Percentiles rank a stretch among this genome's conserved stretches.
Conservation (phyloP, 495 filamentous ascomycete species). For the Gamarada debralockiae region DNA sequence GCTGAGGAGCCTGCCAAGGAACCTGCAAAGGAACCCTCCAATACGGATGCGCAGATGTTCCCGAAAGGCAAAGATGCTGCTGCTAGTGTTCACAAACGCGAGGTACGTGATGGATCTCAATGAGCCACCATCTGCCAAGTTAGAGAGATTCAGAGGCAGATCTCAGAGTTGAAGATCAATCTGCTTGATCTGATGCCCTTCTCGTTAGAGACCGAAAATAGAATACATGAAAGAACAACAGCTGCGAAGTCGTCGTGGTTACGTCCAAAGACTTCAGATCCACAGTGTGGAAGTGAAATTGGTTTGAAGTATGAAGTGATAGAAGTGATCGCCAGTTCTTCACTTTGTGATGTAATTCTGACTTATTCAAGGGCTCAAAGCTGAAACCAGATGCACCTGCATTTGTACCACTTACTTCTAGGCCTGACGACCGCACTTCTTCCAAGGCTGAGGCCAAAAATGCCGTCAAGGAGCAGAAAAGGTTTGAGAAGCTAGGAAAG, state of each 20-base stretch:
- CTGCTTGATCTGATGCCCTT: neutral
- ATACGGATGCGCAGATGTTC: no score
- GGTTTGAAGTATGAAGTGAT: neutral
- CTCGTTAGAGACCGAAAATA: no score
- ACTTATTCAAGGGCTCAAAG: slow-evolving; percentile 39
- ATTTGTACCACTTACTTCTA: slow-evolving; percentile 38
- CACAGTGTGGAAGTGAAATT: neutral
- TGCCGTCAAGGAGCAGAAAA: slow-evolving; percentile 9
- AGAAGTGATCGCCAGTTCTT: neutral
- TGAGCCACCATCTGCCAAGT: neutral
- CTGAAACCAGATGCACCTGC: slow-evolving; percentile 52
- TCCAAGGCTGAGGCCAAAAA: slow-evolving; percentile 4
- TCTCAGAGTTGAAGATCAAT: neutral
- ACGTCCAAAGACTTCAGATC: neutral
- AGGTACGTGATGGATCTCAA: slow-evolving; percentile 30
- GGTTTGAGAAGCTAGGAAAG: neutral
- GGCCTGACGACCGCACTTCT: neutral
- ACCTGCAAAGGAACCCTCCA: neutral
- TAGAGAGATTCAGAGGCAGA: neutral
- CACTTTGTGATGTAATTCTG: slow-evolving; percentile 38
- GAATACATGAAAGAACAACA: no score
- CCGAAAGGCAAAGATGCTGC: neutral
- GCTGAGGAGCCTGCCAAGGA: neutral
- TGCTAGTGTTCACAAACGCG: slow-evolving; percentile 4
- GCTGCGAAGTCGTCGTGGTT: no score